Conservation (phyloP, 192 early-diverging fungal species). For the Pilaira anomala region DNA sequence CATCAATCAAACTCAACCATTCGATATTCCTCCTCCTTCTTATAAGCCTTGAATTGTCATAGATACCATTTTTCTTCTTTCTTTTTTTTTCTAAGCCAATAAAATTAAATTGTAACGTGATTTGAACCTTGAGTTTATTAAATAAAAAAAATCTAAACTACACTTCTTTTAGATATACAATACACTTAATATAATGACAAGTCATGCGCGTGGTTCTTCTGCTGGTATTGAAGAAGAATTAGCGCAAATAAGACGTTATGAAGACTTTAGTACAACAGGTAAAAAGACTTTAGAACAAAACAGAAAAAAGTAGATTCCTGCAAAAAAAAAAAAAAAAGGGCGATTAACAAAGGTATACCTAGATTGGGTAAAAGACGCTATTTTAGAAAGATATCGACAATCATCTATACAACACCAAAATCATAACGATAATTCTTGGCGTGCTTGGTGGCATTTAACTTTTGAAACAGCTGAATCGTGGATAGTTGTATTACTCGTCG, state of each 20-base stretch:
- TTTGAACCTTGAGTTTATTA: too few species aligned
- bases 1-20: not conserved
- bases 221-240: conserved; percentile 42
- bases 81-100: not conserved
- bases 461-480: conserved; percentile 80
- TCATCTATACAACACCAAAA: conserved; percentile 37
- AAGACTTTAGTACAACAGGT: conserved; percentile 71
- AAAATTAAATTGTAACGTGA: too few species aligned
- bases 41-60: not conserved
- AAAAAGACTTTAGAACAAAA: conserved; percentile 9
- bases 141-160: too few species aligned
- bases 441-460: conserved; percentile 44
- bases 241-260: conserved; percentile 51
- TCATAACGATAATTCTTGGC: conserved; percentile 44
- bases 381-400: conserved; percentile 55
- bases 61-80: not conserved
- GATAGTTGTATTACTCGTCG: conserved; percentile 81
- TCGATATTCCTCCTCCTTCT: not conserved
- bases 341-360: too few species aligned
- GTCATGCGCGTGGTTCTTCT: conserved; percentile 18
- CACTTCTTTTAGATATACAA: too few species aligned
- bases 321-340: not conserved
- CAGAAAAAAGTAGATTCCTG: not conserved
- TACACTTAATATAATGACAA: conserved; percentile 14
- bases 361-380: conserved; percentile 70